A percentile compares a stretch with the other conserved stretches of the same genome.
Evolutionary conservation across 2,329 filamentous ascomycete genomes (phyloP).

Genomic region (Sporothrix sp.): DNA sequence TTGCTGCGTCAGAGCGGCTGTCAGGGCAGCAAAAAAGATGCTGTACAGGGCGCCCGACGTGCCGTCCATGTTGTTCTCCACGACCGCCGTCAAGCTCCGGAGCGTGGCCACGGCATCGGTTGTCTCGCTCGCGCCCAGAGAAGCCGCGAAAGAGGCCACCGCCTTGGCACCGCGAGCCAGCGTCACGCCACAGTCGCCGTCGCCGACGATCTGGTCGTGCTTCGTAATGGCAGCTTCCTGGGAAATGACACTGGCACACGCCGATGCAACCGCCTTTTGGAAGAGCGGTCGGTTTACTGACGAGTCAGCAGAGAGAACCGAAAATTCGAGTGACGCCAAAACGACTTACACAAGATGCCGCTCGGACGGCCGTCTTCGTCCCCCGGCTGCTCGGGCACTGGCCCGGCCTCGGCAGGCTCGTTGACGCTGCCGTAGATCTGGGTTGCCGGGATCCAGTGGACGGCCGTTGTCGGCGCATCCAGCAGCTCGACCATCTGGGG

Average conservation of each 20-base stretch:
- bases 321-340: neutral
- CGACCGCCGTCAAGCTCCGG: slow-evolving; percentile 43
- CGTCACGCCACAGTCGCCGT: slow-evolving; percentile 59
- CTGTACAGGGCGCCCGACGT: slow-evolving; percentile 54
- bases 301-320: neutral
- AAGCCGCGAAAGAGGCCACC: slow-evolving; percentile 36
- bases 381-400: neutral
- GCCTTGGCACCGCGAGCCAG: slow-evolving; percentile 2
- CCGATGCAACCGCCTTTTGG: neutral
- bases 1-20: slow-evolving; percentile 43
- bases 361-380: neutral
- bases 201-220: slow-evolving; percentile 73
- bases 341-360: neutral
- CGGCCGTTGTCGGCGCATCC: slow-evolving; percentile 58
- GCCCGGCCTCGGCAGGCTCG: neutral
- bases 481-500: slow-evolving; percentile 55
- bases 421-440: neutral
- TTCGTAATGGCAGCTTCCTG: slow-evolving; percentile 61
- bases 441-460: slow-evolving; percentile 46
- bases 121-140: slow-evolving; percentile 42
- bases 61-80: slow-evolving; percentile 46
- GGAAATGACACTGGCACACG: slow-evolving; percentile 19
- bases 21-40: slow-evolving; percentile 81
- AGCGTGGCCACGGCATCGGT: slow-evolving; percentile 31
- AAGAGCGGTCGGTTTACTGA: neutral